A percentile compares a stretch with the other conserved stretches of the same genome.
These are phyloP conservation scores for Tetrapisispora nanseiensis DNA, from an alignment of 805 yeast species.

Conservation along the genomic window DNA sequence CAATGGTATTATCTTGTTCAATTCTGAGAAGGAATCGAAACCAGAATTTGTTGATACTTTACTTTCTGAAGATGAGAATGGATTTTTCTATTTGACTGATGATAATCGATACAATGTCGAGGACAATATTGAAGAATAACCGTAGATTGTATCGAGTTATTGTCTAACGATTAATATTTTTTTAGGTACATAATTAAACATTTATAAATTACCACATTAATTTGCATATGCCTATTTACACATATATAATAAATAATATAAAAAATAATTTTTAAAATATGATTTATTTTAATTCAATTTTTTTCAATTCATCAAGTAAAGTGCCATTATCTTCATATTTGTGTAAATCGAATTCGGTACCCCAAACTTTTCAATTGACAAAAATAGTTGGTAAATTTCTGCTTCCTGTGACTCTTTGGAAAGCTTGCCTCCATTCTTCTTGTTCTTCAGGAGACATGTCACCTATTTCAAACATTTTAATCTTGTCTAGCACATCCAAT, in stretches of 20 bases:
- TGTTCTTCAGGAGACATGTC: constrained; percentile 19
- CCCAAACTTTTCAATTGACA: constrained; percentile 28
- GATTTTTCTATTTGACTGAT: constrained; percentile 13
- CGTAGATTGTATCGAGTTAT: too few relatives aligned
- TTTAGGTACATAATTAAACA: background rate
- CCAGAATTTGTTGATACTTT: constrained; percentile 24
- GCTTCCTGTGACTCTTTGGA: constrained; percentile 23
- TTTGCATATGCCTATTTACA: background rate
- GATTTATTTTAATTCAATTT: constrained; percentile 17
- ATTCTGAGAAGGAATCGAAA: constrained; percentile 29
- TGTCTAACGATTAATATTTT: background rate
- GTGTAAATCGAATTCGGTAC: constrained; percentile 27
- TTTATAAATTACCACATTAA: background rate
- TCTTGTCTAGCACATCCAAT: constrained; percentile 40
- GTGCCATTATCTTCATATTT: constrained; percentile 20
- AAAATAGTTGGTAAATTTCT: constrained; percentile 29
- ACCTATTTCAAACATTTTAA: constrained; percentile 43
- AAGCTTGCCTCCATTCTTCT: constrained; percentile 27
- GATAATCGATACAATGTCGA: background rate
- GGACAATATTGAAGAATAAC: background rate
- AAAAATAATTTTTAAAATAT: background rate
- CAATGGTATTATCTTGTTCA: constrained; percentile 42
- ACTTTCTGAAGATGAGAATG: constrained; percentile 23
- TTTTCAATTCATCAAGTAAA: constrained; percentile 19
- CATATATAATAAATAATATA: background rate